Evolutionary conservation across 352 stramenopile genomes (phyloP).

Genomic region (Pythium aquatile): DNA sequence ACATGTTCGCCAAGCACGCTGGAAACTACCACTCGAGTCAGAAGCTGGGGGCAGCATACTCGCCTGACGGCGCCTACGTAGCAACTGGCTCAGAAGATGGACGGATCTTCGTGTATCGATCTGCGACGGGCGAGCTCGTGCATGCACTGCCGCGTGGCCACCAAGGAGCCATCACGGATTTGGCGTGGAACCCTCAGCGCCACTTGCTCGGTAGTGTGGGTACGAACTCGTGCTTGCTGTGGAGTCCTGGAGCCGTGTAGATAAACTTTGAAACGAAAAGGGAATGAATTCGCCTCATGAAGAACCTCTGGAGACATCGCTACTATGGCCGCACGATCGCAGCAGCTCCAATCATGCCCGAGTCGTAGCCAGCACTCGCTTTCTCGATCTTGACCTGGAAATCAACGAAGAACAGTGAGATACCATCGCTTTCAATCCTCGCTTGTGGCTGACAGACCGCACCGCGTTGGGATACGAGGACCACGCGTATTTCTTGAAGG

Average conservation of each 20-base stretch:
- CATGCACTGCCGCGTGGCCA: conserved; percentile 58
- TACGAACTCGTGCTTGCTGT: conserved; percentile 74
- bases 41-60: conserved; percentile 69
- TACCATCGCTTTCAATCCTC: not conserved
- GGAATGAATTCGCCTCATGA: not conserved
- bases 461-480: conserved; percentile 70
- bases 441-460: conserved; percentile 3
- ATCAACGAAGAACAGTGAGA: not conserved
- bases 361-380: conserved; percentile 78
- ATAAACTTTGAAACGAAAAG: not conserved
- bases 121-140: conserved; percentile 53
- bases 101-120: conserved; percentile 68
- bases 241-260: conserved; percentile 39
- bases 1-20: conserved; percentile 64
- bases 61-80: conserved; percentile 73
- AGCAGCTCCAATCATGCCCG: conserved; percentile 76
- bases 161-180: conserved; percentile 55
- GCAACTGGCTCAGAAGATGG: conserved; percentile 72
- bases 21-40: conserved; percentile 30
- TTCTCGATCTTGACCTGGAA: conserved; percentile 72
- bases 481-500: conserved; percentile 75
- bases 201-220: conserved; percentile 72
- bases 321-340: conserved; percentile 27
- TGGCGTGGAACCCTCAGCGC: conserved; percentile 86
- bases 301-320: not conserved